A percentile compares a stretch with the other conserved stretches of the same genome.
These are phyloP conservation scores for Monosporascus ibericus DNA, from an alignment of 2,329 filamentous ascomycete species.

Conservation along the genomic window DNA sequence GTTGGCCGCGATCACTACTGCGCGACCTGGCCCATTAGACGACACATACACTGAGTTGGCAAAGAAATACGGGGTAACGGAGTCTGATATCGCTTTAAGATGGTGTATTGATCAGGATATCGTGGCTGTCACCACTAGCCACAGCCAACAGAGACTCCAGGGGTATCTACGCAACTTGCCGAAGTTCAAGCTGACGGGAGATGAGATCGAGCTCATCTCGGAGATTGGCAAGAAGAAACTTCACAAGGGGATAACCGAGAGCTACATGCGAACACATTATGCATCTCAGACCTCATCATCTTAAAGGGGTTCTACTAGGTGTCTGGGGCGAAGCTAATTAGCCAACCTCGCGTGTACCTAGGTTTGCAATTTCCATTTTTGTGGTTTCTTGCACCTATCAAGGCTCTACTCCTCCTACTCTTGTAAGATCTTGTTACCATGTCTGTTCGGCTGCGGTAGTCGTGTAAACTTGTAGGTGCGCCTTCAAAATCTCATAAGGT, in stretches of 20 bases:
- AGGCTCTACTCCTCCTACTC: no score
- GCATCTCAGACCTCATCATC: no score
- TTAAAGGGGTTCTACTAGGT: no score
- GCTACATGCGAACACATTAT: not conserved
- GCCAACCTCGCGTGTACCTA: no score
- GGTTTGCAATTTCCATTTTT: no score
- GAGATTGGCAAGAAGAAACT: slow-evolving; percentile 51
- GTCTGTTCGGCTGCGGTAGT: no score
- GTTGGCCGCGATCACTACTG: slow-evolving; percentile 35
- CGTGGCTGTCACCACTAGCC: slow-evolving; percentile 51
- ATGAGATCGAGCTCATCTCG: slow-evolving; percentile 50
- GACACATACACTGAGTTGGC: slow-evolving; percentile 41
- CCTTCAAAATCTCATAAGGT: no score
- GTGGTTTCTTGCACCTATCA: no score
- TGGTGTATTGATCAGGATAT: slow-evolving; percentile 55
- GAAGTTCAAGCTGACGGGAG: slow-evolving; percentile 48
- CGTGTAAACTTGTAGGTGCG: no score
- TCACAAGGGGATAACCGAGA: slow-evolving; percentile 33
- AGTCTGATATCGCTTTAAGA: slow-evolving; percentile 47
- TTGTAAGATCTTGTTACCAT: no score
- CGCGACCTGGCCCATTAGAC: slow-evolving; percentile 45
- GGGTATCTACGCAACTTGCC: slow-evolving; percentile 41
- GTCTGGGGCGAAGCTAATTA: no score
- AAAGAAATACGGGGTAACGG: slow-evolving; percentile 48
- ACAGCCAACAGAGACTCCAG: slow-evolving; percentile 48